Evolutionary conservation across 768 basidiomycete species (phyloP).

Genomic region (Chalciporus piperatus): DNA sequence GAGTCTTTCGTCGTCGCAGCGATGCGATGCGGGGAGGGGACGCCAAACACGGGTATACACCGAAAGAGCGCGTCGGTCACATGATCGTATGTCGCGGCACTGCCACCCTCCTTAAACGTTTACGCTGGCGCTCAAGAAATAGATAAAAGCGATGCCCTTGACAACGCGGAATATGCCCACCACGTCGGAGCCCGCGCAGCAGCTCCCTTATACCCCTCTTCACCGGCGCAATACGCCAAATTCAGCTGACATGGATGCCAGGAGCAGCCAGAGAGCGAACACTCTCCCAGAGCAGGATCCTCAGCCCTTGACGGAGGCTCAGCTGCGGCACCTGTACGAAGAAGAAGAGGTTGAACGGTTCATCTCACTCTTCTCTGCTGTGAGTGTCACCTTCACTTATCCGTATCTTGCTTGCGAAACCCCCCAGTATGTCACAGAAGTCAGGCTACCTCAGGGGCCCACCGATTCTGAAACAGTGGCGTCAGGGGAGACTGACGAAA

Average conservation of each 20-base stretch:
- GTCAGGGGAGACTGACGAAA: slow-evolving; percentile 8
- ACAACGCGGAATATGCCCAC: too few species aligned
- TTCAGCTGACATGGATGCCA: too few species aligned
- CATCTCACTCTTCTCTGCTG: slow-evolving; percentile 57
- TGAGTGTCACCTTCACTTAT: slow-evolving; percentile 30
- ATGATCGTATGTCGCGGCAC: slow-evolving; percentile 13
- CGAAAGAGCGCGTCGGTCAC: slow-evolving; percentile 27
- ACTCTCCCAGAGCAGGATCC: slow-evolving; percentile 1
- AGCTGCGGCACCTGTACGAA: slow-evolving; percentile 59
- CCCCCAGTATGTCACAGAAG: slow-evolving; percentile 58
- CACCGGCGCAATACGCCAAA: neutral
- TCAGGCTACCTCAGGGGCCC: slow-evolving; percentile 31
- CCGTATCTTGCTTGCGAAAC: neutral
- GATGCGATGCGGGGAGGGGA: neutral
- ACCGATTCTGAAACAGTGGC: slow-evolving; percentile 26
- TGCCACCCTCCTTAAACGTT: slow-evolving; percentile 6
- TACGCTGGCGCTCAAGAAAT: too few species aligned
- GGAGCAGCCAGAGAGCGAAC: neutral
- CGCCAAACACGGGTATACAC: slow-evolving; percentile 22
- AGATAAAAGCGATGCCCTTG: too few species aligned
- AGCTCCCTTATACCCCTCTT: neutral
- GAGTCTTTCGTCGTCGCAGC: neutral
- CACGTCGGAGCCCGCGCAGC: neutral
- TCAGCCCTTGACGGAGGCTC: slow-evolving; percentile 44
- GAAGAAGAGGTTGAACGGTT: slow-evolving; percentile 64